Conservation (phyloP, 148 eudicot genomes). For the Tetragonia tetragonoides region DNA sequence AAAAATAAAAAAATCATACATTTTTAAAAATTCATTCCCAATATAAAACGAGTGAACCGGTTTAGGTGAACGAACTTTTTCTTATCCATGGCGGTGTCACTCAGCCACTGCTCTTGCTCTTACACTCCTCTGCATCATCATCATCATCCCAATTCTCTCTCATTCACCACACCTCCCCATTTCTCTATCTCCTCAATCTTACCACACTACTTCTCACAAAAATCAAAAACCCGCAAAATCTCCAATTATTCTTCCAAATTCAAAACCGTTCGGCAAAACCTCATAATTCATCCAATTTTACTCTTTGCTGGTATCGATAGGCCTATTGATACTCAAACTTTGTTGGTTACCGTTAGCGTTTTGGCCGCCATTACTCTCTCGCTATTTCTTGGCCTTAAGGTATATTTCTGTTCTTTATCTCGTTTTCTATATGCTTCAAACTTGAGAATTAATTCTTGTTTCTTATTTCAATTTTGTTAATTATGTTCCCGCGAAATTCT, state of each 20-base stretch:
- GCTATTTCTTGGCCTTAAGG: constrained; percentile 87
- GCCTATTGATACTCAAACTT: constrained; percentile 67
- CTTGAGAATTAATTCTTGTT: not conserved
- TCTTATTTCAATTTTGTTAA: not conserved
- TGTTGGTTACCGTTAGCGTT: constrained; percentile 68
- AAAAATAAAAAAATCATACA: not conserved
- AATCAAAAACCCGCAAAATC: constrained; percentile 21
- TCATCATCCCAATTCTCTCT: constrained; percentile 20
- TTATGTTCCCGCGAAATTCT: not conserved
- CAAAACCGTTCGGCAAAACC: constrained; percentile 25
- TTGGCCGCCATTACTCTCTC: constrained; percentile 79
- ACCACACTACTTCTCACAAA: not conserved
- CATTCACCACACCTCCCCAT: constrained; percentile 15
- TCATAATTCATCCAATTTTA: constrained; percentile 53
- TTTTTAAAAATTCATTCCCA: too few species aligned
- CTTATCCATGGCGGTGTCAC: constrained; percentile 49
- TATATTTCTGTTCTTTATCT: constrained; percentile 9
- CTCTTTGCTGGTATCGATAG: constrained; percentile 50
- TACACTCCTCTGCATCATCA: constrained; percentile 18
- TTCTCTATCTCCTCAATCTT: constrained; percentile 17
- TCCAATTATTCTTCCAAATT: constrained; percentile 25
- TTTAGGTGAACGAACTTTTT: not conserved
- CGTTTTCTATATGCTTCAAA: not conserved
- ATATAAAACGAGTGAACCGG: not conserved
- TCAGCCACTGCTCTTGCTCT: constrained; percentile 34